A percentile compares a stretch with the other conserved stretches of the same genome.
Evolutionary conservation across 2,329 filamentous ascomycete genomes (phyloP).

Genomic region (Fusarium tjaetaba): DNA sequence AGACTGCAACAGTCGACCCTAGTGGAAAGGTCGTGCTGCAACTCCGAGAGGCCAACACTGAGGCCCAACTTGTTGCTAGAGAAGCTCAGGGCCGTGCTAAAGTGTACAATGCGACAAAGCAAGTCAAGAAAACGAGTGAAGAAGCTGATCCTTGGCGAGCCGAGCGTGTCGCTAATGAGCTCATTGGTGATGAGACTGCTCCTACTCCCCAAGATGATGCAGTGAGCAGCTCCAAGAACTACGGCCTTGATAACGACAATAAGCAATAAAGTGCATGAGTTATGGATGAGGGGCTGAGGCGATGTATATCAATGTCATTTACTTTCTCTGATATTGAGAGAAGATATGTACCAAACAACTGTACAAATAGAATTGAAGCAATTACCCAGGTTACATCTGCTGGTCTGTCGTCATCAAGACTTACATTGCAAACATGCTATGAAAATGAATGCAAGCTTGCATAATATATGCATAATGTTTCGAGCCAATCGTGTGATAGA

Average conservation of each 20-base stretch:
- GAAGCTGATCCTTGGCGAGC: conserved; percentile 35
- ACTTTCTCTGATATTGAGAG: conserved; percentile 28
- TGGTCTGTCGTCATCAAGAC: not conserved
- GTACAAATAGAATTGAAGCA: conserved; percentile 48
- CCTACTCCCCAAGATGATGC: conserved; percentile 58
- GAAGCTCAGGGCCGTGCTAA: conserved; percentile 54
- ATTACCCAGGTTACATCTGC: not conserved
- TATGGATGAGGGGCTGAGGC: conserved; percentile 9
- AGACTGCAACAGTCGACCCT: conserved; percentile 58
- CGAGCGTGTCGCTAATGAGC: conserved; percentile 43
- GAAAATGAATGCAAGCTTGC: not conserved
- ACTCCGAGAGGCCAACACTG: conserved; percentile 52
- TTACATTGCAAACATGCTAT: not conserved
- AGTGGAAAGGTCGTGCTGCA: conserved; percentile 59
- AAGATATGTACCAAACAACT: conserved; percentile 44
- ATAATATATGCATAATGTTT: not conserved
- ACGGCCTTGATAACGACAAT: conserved; percentile 48
- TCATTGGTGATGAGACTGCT: conserved; percentile 33
- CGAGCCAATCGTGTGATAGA: not conserved
- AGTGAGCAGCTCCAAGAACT: conserved; percentile 51
- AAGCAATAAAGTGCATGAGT: conserved; percentile 27
- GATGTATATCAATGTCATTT: conserved; percentile 42
- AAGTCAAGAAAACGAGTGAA: conserved; percentile 7
- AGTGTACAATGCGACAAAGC: conserved; percentile 46
- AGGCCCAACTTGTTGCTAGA: conserved; percentile 56